Evolutionary conservation across 2,329 filamentous ascomycete species (phyloP).

Genomic region (Arachnomyces sp.): DNA sequence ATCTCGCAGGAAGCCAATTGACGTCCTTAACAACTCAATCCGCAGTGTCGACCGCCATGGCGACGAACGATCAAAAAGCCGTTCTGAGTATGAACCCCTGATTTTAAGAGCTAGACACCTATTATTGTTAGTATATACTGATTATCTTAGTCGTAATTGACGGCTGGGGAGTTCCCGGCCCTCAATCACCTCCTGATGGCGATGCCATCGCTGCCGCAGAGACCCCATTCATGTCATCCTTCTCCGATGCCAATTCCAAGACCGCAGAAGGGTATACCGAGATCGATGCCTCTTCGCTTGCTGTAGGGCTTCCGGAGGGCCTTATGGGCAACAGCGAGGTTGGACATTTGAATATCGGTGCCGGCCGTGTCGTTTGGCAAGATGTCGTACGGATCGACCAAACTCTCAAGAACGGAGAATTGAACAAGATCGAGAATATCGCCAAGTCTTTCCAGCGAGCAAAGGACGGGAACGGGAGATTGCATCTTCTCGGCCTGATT

Average conservation of each 20-base stretch:
- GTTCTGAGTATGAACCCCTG: conserved; percentile 51
- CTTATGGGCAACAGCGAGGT: conserved; percentile 99
- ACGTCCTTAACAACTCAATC: conserved; percentile 5
- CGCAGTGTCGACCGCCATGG: conserved; percentile 43
- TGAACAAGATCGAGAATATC: conserved; percentile 70
- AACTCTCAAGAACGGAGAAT: conserved; percentile 76
- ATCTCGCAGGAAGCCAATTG: neutral
- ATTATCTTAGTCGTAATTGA: conserved; percentile 78
- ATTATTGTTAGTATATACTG: neutral
- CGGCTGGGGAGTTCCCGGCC: conserved; percentile 86
- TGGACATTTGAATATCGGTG: conserved; percentile 96
- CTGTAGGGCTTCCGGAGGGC: conserved; percentile 90
- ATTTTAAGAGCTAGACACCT: conserved; percentile 21
- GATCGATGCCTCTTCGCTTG: conserved; percentile 91
- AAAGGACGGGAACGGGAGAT: conserved; percentile 79
- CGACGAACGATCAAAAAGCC: conserved; percentile 60
- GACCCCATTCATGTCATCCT: conserved; percentile 90
- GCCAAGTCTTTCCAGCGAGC: conserved; percentile 69
- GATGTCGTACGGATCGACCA: conserved; percentile 94
- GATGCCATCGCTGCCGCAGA: conserved; percentile 92
- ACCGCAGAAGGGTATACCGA: conserved; percentile 78
- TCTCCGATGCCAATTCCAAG: conserved; percentile 59
- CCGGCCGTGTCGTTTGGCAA: conserved; percentile 96
- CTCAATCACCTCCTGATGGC: conserved; percentile 74
- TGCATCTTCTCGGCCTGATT: conserved; percentile 86